These are phyloP conservation scores for Pythium myriotylum DNA, from an alignment of 352 stramenopile genomes.

Conservation along the genomic window DNA sequence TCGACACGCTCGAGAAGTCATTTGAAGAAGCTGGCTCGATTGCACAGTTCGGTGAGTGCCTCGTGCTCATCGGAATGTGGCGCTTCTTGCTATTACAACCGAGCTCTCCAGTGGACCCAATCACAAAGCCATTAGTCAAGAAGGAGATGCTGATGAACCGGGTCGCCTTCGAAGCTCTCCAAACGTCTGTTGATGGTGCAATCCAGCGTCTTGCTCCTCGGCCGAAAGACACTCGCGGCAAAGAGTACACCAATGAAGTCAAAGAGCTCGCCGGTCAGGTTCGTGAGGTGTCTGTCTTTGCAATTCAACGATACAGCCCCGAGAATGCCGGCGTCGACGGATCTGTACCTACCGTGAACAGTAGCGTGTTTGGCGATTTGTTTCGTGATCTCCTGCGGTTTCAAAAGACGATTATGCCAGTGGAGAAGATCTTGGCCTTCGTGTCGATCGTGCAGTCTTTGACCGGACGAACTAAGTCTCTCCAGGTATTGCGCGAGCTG, in stretches of 20 bases:
- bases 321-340: slow-evolving; percentile 5
- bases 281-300: slow-evolving; percentile 27
- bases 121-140: slow-evolving; percentile 93
- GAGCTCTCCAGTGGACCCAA: slow-evolving; percentile 95
- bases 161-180: slow-evolving; percentile 72
- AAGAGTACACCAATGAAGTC: background rate
- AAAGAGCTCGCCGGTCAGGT: slow-evolving; percentile 17
- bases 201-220: slow-evolving; percentile 60
- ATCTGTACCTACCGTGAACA: background rate
- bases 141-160: slow-evolving; percentile 91
- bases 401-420: slow-evolving; percentile 71
- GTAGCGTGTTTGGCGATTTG: slow-evolving; percentile 63
- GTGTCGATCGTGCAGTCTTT: slow-evolving; percentile 39
- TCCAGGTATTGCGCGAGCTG: slow-evolving; percentile 78
- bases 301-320: slow-evolving; percentile 35
- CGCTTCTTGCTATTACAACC: slow-evolving; percentile 93
- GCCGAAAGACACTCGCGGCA: slow-evolving; percentile 26
- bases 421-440: slow-evolving; percentile 59
- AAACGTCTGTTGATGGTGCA: slow-evolving; percentile 56
- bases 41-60: slow-evolving; percentile 59
- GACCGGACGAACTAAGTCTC: slow-evolving; percentile 48
- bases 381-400: slow-evolving; percentile 79
- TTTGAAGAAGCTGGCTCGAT: slow-evolving; percentile 1
- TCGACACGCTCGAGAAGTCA: too few species aligned
- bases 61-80: slow-evolving; percentile 93